Evolutionary conservation across 257 asterid species (phyloP).

Genomic region (Solanum appendiculatum): DNA sequence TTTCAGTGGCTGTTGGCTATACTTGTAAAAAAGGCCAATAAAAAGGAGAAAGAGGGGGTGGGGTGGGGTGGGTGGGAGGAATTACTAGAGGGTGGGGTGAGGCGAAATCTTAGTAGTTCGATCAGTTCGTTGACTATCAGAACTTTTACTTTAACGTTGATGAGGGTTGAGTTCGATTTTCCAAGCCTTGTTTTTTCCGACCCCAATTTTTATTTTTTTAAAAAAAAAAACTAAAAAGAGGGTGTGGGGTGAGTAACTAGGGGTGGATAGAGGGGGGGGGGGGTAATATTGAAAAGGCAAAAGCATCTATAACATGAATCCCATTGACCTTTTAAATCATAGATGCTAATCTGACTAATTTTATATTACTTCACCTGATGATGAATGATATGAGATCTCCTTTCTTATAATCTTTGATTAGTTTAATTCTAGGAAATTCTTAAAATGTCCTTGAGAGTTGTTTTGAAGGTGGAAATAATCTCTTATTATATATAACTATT

Average conservation of each 20-base stretch:
- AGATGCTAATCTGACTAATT: constrained; percentile 7
- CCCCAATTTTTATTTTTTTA: too few relatives aligned
- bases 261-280: neutral
- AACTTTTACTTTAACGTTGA: neutral
- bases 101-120: neutral
- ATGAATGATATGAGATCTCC: constrained; percentile 20
- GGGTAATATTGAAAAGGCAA: constrained; percentile 8
- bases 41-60: neutral
- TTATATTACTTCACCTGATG: constrained; percentile 26
- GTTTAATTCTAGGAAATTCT: neutral
- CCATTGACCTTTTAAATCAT: constrained; percentile 32
- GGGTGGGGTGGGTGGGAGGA: too few relatives aligned
- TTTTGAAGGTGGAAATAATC: neutral
- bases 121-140: neutral
- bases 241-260: too few relatives aligned
- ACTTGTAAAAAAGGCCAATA: neutral
- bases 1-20: constrained; percentile 33
- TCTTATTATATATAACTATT: too few relatives aligned
- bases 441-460: neutral
- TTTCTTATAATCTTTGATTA: neutral
- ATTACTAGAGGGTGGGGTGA: too few relatives aligned
- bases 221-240: neutral
- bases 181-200: too few relatives aligned
- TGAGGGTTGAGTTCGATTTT: neutral
- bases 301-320: constrained; percentile 38